These are phyloP conservation scores for Hymenoscyphus salicellus DNA, from an alignment of 2,329 filamentous ascomycete genomes.

Conservation along the genomic window DNA sequence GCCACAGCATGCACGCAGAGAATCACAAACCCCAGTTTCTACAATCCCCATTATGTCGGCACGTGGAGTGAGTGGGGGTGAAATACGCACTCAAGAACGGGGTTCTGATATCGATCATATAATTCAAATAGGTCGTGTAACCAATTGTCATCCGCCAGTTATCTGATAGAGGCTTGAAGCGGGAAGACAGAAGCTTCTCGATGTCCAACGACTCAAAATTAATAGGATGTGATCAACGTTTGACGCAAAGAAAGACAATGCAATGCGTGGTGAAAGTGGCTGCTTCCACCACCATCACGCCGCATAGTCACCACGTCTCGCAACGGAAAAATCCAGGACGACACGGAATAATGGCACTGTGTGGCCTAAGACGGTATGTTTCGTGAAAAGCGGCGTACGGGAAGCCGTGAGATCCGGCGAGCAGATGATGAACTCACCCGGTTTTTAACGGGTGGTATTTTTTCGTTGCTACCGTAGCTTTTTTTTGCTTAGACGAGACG, in stretches of 20 bases:
- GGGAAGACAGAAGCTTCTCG: too few relatives aligned
- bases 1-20: not conserved
- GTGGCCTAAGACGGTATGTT: not conserved
- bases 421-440: not conserved
- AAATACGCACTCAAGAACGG: too few relatives aligned
- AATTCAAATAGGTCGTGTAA: too few relatives aligned
- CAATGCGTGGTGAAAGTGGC: not conserved
- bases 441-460: not conserved
- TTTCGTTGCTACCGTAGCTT: not conserved
- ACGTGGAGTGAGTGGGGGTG: too few relatives aligned
- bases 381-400: not conserved
- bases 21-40: not conserved
- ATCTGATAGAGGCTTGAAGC: too few relatives aligned
- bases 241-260: not conserved
- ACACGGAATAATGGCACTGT: not conserved
- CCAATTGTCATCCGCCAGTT: too few relatives aligned
- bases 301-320: not conserved
- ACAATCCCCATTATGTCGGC: not conserved
- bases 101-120: too few relatives aligned
- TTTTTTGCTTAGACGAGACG: not conserved
- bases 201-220: too few relatives aligned
- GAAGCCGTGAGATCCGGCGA: not conserved
- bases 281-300: not conserved
- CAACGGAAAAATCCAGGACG: not conserved
- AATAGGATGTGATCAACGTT: not conserved